These are phyloP conservation scores for Lactarius sanguifluus DNA, from an alignment of 768 basidiomycete species.

Conservation along the genomic window DNA sequence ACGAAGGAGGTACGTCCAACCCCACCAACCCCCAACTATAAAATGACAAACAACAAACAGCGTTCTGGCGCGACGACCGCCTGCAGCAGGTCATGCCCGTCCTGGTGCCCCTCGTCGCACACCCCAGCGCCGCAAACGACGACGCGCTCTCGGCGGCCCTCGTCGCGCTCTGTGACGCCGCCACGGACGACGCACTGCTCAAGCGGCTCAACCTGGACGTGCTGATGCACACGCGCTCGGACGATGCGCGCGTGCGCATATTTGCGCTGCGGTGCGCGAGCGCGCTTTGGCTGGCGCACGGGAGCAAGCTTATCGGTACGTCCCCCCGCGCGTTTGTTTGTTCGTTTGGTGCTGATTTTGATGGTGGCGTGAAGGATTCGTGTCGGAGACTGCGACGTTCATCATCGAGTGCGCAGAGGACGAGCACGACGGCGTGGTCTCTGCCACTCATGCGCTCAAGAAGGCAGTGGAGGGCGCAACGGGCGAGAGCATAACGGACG, in stretches of 20 bases:
- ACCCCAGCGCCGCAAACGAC: constrained; percentile 9
- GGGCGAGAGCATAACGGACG: constrained; percentile 38
- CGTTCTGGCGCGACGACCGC: constrained; percentile 88
- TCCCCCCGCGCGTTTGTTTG: constrained; percentile 12
- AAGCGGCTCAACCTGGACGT: constrained; percentile 81
- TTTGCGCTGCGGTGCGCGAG: constrained; percentile 67
- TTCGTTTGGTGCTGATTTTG: background rate
- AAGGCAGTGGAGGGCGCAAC: constrained; percentile 69
- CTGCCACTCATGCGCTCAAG: constrained; percentile 65
- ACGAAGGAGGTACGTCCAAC: constrained; percentile 70
- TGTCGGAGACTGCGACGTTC: constrained; percentile 79
- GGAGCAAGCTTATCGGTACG: constrained; percentile 72
- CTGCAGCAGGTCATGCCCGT: constrained; percentile 55
- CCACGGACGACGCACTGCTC: constrained; percentile 58
- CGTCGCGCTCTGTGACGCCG: constrained; percentile 53
- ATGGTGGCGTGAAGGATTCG: constrained; percentile 54
- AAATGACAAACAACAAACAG: constrained; percentile 39
- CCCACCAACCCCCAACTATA: background rate
- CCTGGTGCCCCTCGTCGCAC: constrained; percentile 19
- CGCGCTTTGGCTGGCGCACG: constrained; percentile 74
- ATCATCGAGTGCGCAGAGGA: constrained; percentile 87
- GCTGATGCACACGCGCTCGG: constrained; percentile 87
- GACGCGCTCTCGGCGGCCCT: constrained; percentile 51
- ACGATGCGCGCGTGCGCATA: constrained; percentile 66
- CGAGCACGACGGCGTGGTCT: constrained; percentile 80